These are phyloP conservation scores for Urtica urens DNA, from an alignment of 306 rosid species.

Conservation along the genomic window DNA sequence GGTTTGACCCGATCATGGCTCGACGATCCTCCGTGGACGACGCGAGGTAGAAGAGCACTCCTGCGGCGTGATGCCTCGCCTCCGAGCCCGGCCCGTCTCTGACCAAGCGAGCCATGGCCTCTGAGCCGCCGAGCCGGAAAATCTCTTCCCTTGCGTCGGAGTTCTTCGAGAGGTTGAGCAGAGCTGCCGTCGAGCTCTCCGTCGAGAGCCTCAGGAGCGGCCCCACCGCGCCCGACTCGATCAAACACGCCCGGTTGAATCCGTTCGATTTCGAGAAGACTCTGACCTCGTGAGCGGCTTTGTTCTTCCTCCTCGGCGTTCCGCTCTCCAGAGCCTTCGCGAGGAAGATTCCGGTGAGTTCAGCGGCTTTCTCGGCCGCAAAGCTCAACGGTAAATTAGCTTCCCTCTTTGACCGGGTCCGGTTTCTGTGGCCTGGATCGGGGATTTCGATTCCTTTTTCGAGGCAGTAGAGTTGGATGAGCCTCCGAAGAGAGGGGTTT, in stretches of 20 bases:
- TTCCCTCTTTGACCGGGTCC: constrained; percentile 22
- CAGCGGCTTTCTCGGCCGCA: constrained; percentile 46
- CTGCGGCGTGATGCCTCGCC: constrained; percentile 61
- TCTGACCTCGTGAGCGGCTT: constrained; percentile 49
- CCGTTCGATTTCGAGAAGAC: constrained; percentile 60
- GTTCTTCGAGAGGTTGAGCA: constrained; percentile 65
- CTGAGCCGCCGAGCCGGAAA: constrained; percentile 42
- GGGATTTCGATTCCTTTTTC: constrained; percentile 31
- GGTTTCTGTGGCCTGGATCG: constrained; percentile 26
- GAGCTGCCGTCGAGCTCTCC: constrained; percentile 63
- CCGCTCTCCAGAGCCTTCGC: constrained; percentile 21
- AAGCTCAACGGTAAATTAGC: constrained; percentile 24
- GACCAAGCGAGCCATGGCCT: constrained; percentile 39
- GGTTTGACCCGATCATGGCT: constrained; percentile 39
- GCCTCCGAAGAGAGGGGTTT: constrained; percentile 36
- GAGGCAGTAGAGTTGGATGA: constrained; percentile 42
- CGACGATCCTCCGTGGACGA: constrained; percentile 45
- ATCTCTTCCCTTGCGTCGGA: constrained; percentile 31
- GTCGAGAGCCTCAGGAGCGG: constrained; percentile 35
- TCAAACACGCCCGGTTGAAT: constrained; percentile 61
- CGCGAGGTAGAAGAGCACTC: constrained; percentile 56
- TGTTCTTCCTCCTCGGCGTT: constrained; percentile 26
- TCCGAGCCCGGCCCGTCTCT: constrained; percentile 34
- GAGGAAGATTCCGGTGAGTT: constrained; percentile 32
- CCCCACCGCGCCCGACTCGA: constrained; percentile 47